Base-by-base conservation (phyloP, 768 basidiomycete genomes). In the Ramaria rubella region DNA sequence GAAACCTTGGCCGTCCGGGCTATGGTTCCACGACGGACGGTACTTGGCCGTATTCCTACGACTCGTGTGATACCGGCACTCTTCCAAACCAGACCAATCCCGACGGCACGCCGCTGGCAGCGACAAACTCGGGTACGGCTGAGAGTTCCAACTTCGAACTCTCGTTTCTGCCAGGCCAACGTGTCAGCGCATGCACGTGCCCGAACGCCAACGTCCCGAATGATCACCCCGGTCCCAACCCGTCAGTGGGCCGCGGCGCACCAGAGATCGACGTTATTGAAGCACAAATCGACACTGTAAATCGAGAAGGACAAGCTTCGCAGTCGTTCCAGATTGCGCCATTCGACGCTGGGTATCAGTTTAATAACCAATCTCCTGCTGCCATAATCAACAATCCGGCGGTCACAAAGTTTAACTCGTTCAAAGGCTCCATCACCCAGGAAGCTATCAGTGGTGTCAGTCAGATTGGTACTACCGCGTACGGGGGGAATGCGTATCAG, bases 251-350 rank as follows among this genome's bases (percentile, higher is more conserved):
- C 19, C 82, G 94, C 51, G 83, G 83, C 30, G 90, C 86, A 1
- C 94, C 95, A 1, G 95, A 98, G 74, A 92, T 97, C 62, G 94
- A 97, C 69, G 77, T 98, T 58, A 66, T 95, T 57, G 94, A 98
- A 73, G 83, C 91, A 0, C 87, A 93, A 68, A 72, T 85, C 58
- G 74, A 92, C 62, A 62, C 76, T 31, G 59, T 52, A 55, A 58
- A 70, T 4, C 77, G 80, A 62, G 63, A 72, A 65, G 89, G 81
- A 40, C 74, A 85, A 62, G 87, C 86, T 1, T 91, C 90, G 1
- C 93, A 94, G 71, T 87, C 83, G 62, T 79, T 80, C 65, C 92
- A 94, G 70, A 67, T 78, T 36, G 90, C 90, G 9, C 91, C 91
- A 9, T 94, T 84, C 73, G 82, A 93, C 68, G 74, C 77, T 59